Evolutionary conservation across 306 rosid species (phyloP).

Genomic region (Morella rubra): DNA sequence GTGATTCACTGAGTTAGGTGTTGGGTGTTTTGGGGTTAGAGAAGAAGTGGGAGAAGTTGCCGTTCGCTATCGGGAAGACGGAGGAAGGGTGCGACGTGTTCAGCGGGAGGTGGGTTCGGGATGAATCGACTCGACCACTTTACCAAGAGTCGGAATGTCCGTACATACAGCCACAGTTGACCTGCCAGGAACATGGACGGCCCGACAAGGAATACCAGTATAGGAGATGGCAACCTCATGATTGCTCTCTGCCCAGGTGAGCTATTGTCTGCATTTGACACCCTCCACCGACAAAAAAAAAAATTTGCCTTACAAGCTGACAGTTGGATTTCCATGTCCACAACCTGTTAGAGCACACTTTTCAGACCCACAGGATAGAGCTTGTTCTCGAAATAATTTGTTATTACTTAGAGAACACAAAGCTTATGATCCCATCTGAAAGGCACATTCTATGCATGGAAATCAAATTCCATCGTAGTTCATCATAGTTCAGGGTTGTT

Average conservation of each 20-base stretch:
- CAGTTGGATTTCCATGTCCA: too few relatives aligned
- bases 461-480: too few relatives aligned
- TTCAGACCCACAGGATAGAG: too few relatives aligned
- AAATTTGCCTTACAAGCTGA: too few relatives aligned
- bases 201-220: slow-evolving; percentile 70
- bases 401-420: too few relatives aligned
- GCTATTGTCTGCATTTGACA: background rate
- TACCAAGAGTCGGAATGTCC: slow-evolving; percentile 95
- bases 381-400: too few relatives aligned
- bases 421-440: too few relatives aligned
- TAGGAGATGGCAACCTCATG: slow-evolving; percentile 94
- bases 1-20: slow-evolving; percentile 21
- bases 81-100: slow-evolving; percentile 70
- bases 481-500: too few relatives aligned
- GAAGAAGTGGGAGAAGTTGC: slow-evolving; percentile 46
- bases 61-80: slow-evolving; percentile 57
- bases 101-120: slow-evolving; percentile 83
- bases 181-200: slow-evolving; percentile 83
- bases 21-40: slow-evolving; percentile 30
- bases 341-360: too few relatives aligned
- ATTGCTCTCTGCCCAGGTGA: slow-evolving; percentile 80
- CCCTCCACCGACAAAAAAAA: too few relatives aligned
- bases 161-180: slow-evolving; percentile 91
- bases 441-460: too few relatives aligned
- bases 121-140: slow-evolving; percentile 62